These are phyloP conservation scores for Saturnispora mendoncae DNA, from an alignment of 805 yeast species.

Conservation along the genomic window DNA sequence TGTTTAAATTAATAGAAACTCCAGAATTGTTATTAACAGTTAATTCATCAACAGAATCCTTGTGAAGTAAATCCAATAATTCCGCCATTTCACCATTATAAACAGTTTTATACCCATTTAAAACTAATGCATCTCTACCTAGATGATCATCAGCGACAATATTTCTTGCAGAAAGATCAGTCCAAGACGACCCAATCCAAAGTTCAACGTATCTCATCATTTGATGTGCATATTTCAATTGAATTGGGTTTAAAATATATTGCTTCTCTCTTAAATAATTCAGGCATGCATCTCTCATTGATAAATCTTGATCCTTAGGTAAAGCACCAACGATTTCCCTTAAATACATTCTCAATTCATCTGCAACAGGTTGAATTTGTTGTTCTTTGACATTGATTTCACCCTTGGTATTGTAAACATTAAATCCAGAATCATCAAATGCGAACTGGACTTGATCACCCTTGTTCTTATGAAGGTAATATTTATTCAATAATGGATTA, in stretches of 20 bases:
- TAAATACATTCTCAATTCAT: slow-evolving; percentile 25
- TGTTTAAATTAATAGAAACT: slow-evolving; percentile 17
- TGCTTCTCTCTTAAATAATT: slow-evolving; percentile 39
- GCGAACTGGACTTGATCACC: slow-evolving; percentile 23
- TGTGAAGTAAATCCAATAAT: slow-evolving; percentile 9
- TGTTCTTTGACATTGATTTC: slow-evolving; percentile 41
- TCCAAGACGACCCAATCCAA: slow-evolving; percentile 74
- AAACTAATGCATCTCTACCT: slow-evolving; percentile 66
- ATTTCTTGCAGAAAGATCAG: slow-evolving; percentile 51
- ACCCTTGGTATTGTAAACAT: slow-evolving; percentile 17
- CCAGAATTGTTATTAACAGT: slow-evolving; percentile 7
- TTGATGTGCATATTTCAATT: slow-evolving; percentile 42
- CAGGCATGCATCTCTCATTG: slow-evolving; percentile 43
- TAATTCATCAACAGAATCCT: slow-evolving; percentile 6
- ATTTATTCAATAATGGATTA: slow-evolving; percentile 51
- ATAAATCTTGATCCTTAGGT: slow-evolving; percentile 38
- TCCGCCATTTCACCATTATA: slow-evolving; percentile 26
- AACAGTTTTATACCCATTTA: slow-evolving; percentile 44
- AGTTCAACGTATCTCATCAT: slow-evolving; percentile 49
- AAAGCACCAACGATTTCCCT: slow-evolving; percentile 13
- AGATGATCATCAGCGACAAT: slow-evolving; percentile 33
- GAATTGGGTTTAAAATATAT: slow-evolving; percentile 40
- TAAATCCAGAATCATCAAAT: slow-evolving; percentile 27
- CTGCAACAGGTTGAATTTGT: slow-evolving; percentile 30
- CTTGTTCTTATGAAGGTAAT: slow-evolving; percentile 16